These are phyloP conservation scores for Didymella arachidicola DNA, from an alignment of 2,329 filamentous ascomycete genomes.

Conservation along the genomic window DNA sequence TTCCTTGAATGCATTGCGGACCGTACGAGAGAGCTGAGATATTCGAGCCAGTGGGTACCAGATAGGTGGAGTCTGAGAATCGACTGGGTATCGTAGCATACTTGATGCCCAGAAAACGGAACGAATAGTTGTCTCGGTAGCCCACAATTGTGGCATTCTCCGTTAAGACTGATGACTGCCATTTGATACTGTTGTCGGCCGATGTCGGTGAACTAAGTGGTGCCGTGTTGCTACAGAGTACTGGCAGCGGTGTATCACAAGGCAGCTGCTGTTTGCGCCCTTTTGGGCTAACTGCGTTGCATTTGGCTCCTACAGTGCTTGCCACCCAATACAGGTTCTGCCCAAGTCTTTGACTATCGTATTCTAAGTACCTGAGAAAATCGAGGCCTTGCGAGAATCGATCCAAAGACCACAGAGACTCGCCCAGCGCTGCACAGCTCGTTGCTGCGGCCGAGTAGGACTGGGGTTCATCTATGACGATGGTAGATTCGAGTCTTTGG, in stretches of 20 bases:
- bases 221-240: conserved; percentile 38
- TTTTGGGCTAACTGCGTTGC: conserved; percentile 31
- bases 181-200: conserved; percentile 7
- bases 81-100: conserved; percentile 57
- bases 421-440: conserved; percentile 33
- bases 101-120: conserved; percentile 61
- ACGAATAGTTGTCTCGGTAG: conserved; percentile 57
- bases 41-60: conserved; percentile 40
- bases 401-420: conserved; percentile 30
- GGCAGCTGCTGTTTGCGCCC: conserved; percentile 25
- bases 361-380: conserved; percentile 33
- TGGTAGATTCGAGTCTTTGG: conserved; percentile 27
- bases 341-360: conserved; percentile 24
- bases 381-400: conserved; percentile 19
- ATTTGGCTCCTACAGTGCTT: conserved; percentile 21
- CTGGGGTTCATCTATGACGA: conserved; percentile 28
- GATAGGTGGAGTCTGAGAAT: conserved; percentile 57
- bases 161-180: conserved; percentile 30
- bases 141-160: conserved; percentile 40
- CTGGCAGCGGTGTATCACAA: conserved; percentile 33
- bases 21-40: conserved; percentile 48
- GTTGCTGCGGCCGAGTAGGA: conserved; percentile 19
- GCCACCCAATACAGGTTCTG: conserved; percentile 32
- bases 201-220: conserved; percentile 9
- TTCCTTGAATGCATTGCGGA: conserved; percentile 52